Evolutionary conservation across 2,329 filamentous ascomycete genomes (phyloP).

Genomic region (Talaromyces sp.): DNA sequence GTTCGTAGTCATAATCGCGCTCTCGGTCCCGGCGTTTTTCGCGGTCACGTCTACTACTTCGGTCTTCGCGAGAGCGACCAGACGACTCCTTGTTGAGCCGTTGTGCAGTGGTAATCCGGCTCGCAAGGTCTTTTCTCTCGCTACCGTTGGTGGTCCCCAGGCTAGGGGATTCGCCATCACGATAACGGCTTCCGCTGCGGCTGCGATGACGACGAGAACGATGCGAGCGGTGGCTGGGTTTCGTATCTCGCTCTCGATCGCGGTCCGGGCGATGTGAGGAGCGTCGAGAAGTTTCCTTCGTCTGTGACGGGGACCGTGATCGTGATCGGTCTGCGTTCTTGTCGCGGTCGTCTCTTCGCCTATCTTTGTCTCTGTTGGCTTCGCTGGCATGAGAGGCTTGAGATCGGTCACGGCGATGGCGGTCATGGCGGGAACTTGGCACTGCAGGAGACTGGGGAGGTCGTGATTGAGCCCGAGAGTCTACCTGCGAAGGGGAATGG

Average conservation of each 20-base stretch:
- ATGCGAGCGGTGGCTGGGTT: conserved; percentile 21
- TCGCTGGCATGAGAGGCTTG: conserved; percentile 19
- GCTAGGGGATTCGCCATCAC: conserved; percentile 28
- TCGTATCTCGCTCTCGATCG: conserved; percentile 45
- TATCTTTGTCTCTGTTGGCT: conserved; percentile 28
- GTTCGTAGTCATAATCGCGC: conserved; percentile 27
- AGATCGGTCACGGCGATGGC: conserved; percentile 49
- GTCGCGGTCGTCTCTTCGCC: conserved; percentile 21
- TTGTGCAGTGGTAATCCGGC: conserved; percentile 21
- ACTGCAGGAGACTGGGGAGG: conserved; percentile 26
- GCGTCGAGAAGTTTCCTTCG: conserved; percentile 55
- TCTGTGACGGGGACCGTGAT: conserved; percentile 62
- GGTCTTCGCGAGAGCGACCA: conserved; percentile 26
- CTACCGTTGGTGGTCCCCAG: conserved; percentile 20
- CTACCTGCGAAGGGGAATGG: conserved; percentile 29
- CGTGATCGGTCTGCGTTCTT: conserved; percentile 50
- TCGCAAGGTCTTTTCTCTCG: conserved; percentile 22
- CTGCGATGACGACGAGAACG: conserved; percentile 44
- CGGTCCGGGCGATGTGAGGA: conserved; percentile 59
- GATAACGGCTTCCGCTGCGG: conserved; percentile 30
- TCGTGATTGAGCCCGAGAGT: conserved; percentile 23
- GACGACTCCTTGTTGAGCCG: conserved; percentile 21
- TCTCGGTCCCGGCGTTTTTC: conserved; percentile 15
- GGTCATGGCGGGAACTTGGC: conserved; percentile 11
- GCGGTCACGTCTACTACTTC: conserved; percentile 20